Conservation (phyloP, 768 basidiomycete species). For the Leucocoprinus birnbaumii region DNA sequence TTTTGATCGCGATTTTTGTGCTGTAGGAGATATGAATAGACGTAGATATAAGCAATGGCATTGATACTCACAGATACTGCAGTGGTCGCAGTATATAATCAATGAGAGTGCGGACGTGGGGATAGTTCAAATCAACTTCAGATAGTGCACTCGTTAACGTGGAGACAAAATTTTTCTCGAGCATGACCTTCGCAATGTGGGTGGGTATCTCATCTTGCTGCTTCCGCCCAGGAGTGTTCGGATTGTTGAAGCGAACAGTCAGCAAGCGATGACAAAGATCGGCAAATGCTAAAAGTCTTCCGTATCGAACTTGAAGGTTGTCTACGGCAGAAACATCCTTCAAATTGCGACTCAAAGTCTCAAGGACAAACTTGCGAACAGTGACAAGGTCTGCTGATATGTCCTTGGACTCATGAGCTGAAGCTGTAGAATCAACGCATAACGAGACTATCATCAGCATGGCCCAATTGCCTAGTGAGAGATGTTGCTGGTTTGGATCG, state of each 20-base stretch:
- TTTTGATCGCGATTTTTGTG: constrained; percentile 97
- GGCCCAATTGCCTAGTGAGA: constrained; percentile 77
- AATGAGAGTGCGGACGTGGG: constrained; percentile 83
- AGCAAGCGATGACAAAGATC: constrained; percentile 89
- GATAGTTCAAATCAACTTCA: constrained; percentile 95
- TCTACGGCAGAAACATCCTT: constrained; percentile 70
- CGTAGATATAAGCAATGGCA: constrained; percentile 5
- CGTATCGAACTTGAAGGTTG: constrained; percentile 74
- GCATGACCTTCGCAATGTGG: constrained; percentile 95
- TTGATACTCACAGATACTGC: constrained; percentile 72
- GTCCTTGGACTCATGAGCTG: constrained; percentile 66
- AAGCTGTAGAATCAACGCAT: constrained; percentile 78
- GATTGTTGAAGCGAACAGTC: constrained; percentile 66
- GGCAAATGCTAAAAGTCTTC: constrained; percentile 80
- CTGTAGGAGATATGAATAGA: constrained; percentile 42
- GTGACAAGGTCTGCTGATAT: constrained; percentile 73
- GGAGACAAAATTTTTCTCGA: constrained; percentile 95
- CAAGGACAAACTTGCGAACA: constrained; percentile 92
- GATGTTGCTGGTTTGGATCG: constrained; percentile 49
- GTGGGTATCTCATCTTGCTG: constrained; percentile 75
- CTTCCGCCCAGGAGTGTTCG: constrained; percentile 40
- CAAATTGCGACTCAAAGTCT: constrained; percentile 82
- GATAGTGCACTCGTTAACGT: constrained; percentile 84
- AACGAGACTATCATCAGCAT: constrained; percentile 89
- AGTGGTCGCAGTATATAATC: constrained; percentile 85